Base-by-base conservation (phyloP, 2,329 filamentous ascomycete genomes). In the Sporothrix globosa region DNA sequence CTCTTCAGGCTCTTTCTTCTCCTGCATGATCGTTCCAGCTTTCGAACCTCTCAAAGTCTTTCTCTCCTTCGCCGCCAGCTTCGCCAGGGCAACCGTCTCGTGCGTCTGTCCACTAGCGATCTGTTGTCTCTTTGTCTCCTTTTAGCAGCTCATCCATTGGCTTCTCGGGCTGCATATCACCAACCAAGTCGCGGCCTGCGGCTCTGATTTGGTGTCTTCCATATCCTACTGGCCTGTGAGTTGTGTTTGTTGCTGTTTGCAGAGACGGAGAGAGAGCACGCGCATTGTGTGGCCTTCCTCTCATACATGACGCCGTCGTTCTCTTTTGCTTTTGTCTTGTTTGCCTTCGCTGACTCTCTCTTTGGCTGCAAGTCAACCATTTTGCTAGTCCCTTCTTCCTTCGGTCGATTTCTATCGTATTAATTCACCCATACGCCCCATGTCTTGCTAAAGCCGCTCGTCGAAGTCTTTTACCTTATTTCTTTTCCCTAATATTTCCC, bases 1-100 rank as follows among this genome's bases (percentile, higher is more conserved):
- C 27, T 63, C n/a, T n/a, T n/a, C n/a, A n/a, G n/a, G n/a, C n/a
- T n/a, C n/a, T n/a, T 41, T 10, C 46, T 39, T 67, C 46, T 68
- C 21, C 66, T 56, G 50, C 66, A 17, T 39, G 11, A 9, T 27
- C 52, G 21, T 41, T 34, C 66, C 48, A 54, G 19, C 41, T 27
- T 30, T 27, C 52, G n/a, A 44, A 4, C 41, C 24, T 30, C 44
- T 19, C 17, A 10, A 54, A 39, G 41, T 44, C 27, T 44, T 21
- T 44, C 19, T 27, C 60, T 39, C 24, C 53, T 54, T 68, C 54
- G 68, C 46, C 61, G 53, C 67, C 53, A 60, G 67, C n/a, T 71
- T 71, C 60, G 60, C 53, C 69, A 61, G 66, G 69, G 65, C 69
- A 71, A 71, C 69, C 34, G 53, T 54, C 48, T 63, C 34, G 41